Conservation (phyloP, 192 early-diverging fungal genomes). For the Coemansia sp. region DNA sequence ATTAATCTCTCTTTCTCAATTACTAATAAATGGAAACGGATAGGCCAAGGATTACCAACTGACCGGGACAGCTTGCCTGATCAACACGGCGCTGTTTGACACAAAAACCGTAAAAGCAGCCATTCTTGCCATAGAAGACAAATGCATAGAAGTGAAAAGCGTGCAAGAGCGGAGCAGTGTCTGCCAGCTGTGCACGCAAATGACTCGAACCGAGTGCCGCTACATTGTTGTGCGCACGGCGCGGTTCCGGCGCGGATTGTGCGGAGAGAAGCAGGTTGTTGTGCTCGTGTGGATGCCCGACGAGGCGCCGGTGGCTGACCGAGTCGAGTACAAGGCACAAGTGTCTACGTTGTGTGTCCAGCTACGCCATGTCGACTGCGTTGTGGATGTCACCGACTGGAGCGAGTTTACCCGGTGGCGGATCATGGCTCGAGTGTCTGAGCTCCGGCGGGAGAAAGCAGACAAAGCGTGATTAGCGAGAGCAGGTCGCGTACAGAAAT, state of each 20-base stretch:
- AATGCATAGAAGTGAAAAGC: constrained; percentile 4
- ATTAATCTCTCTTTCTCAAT: no score
- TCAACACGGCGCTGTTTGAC: constrained; percentile 22
- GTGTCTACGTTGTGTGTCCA: constrained; percentile 7
- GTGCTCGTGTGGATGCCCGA: constrained; percentile 23
- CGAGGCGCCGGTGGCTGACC: constrained; percentile 3
- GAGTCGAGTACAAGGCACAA: constrained; percentile 11
- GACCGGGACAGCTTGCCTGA: constrained; percentile 12
- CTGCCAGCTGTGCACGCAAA: neutral
- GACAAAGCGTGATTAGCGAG: neutral
- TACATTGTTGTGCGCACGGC: constrained; percentile 3
- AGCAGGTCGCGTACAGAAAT: neutral
- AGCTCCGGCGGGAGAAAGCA: neutral
- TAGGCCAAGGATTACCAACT: neutral
- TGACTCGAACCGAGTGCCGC: neutral
- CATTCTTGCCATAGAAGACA: constrained; percentile 11
- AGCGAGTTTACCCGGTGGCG: constrained; percentile 9
- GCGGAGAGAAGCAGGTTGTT: neutral
- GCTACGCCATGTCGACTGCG: constrained; percentile 16
- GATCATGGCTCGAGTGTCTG: neutral
- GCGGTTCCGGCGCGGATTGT: neutral
- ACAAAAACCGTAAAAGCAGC: constrained; percentile 2
- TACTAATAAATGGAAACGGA: neutral
- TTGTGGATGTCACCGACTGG: constrained; percentile 24
- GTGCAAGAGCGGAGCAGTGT: neutral